phyloP scores from a whole-genome alignment of 148 eudicot species.

The Beta vulgaris region DNA sequence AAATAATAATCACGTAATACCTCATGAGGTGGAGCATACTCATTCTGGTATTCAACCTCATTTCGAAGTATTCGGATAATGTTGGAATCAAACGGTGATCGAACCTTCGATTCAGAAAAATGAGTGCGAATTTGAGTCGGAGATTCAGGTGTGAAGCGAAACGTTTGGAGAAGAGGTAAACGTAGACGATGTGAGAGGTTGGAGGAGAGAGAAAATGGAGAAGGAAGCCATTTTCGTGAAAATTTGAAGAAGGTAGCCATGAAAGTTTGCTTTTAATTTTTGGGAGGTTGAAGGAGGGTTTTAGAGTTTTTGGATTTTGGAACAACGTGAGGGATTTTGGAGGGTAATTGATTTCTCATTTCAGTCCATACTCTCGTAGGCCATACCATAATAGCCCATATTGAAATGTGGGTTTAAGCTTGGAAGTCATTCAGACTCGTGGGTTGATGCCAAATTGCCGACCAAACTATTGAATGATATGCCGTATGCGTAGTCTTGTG shows the following conservation, averaged over 20 bases:
- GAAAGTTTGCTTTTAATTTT: not conserved
- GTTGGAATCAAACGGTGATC: conserved; percentile 44
- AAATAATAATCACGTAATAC: conserved; percentile 15
- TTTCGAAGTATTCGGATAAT: conserved; percentile 40
- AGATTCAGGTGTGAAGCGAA: not conserved
- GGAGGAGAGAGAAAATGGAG: conserved; percentile 19
- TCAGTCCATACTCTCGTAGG: not conserved
- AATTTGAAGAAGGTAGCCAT: conserved; percentile 36
- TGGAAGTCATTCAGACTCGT: no score
- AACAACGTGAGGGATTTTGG: not conserved
- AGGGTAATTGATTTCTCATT: no score
- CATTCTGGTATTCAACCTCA: conserved; percentile 40
- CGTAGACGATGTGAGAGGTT: conserved; percentile 1
- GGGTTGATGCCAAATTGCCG: no score
- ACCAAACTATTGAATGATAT: no score
- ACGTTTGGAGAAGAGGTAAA: not conserved
- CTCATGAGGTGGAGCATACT: conserved; percentile 40
- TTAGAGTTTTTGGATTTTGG: not conserved
- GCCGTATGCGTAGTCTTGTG: no score
- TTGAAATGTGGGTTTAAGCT: no score
- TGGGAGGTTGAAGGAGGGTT: conserved; percentile 17
- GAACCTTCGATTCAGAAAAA: conserved; percentile 21
- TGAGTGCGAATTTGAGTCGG: conserved; percentile 14
- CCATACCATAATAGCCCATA: no score
- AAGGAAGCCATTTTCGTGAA: conserved; percentile 25